A percentile compares a stretch with the other conserved stretches of the same genome.
Conservation (phyloP, 768 basidiomycete genomes). For the Kwoniella heveanensis region DNA sequence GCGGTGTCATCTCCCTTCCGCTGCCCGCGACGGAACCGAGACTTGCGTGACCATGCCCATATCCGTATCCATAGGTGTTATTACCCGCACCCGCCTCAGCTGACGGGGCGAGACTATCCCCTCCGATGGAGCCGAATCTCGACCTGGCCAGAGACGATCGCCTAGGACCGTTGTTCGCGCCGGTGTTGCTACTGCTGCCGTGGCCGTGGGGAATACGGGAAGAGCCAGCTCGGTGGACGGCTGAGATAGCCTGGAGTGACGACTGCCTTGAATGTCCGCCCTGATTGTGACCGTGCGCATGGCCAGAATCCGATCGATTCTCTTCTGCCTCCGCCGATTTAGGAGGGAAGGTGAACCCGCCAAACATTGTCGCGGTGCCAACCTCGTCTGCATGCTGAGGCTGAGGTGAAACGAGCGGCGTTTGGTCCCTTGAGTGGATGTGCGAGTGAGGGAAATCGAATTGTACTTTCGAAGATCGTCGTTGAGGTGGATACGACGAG, state of each 20-base stretch:
- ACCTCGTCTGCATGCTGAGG: background rate
- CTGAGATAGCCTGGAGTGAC: background rate
- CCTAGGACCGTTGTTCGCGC: background rate
- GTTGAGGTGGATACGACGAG: background rate
- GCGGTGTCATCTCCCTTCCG: background rate
- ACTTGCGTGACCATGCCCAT: background rate
- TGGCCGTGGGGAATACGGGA: background rate
- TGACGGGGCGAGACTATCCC: constrained; percentile 9
- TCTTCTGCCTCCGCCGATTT: constrained; percentile 12
- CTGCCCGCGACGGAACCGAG: background rate
- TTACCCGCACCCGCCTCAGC: constrained; percentile 8
- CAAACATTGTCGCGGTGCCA: constrained; percentile 3
- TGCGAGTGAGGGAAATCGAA: constrained; percentile 36
- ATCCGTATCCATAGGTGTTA: constrained; percentile 1
- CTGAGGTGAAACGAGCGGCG: background rate
- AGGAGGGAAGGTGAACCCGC: constrained; percentile 33
- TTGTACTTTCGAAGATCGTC: constrained; percentile 55
- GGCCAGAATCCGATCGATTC: background rate
- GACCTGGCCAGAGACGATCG: constrained; percentile 27
- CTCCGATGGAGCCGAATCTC: constrained; percentile 12
- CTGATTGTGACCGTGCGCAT: background rate
- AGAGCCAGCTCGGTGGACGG: background rate
- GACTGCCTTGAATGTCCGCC: background rate
- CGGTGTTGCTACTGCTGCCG: background rate
- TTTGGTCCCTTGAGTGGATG: background rate